Evolutionary conservation across 805 yeast genomes (phyloP), one percentile per base, ranked within the genome.

Genomic region (Metschnikowia lachancei): DNA sequence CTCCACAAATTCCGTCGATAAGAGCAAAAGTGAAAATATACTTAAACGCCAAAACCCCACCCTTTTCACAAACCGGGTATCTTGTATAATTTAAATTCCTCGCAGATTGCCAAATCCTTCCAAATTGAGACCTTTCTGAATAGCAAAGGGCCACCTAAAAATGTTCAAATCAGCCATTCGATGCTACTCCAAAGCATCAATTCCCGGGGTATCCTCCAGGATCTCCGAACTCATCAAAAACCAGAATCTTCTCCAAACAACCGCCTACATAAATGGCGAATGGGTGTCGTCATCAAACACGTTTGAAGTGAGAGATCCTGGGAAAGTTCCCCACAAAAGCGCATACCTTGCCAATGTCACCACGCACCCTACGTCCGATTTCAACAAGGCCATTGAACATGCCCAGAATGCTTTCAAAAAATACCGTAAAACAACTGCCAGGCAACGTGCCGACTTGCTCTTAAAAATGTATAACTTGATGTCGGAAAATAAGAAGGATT

Each of bases 281-380:
- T 90, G 96, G 95, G 62, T 80, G 29, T 56, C 66, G 22, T 65
- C 77, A 5, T 49, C 63, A 12, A 63, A 72, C 12, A 62, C 70
- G 7, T 90, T 89, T 62, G 67, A 73, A 3, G 95, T 91, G 14
- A 63, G 66, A 12, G 88, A 92, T 62, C 97, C 97, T 4, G 95
- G 95, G 0, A 74, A 77, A 20, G 49, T 46, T 40, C 66, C 66
- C 3, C 46, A 54, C 11, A 74, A 70, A 18, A 74, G 74, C 16
- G 66, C 70, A 13, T 55, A 82, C 20, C 49, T 71, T 18, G 76
- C 81, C 5, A 66, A 70, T 3, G 85, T 85, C 2, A 78, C 86
- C 9, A 81, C 85, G 29, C 67, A 76, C 54, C 65, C 75, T 10
- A 61, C 64, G 10, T 61, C 70, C 3, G 85, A 79, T 39, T 77